Conservation (phyloP, 148 eudicot species). For the Heliamphora exappendiculata region DNA sequence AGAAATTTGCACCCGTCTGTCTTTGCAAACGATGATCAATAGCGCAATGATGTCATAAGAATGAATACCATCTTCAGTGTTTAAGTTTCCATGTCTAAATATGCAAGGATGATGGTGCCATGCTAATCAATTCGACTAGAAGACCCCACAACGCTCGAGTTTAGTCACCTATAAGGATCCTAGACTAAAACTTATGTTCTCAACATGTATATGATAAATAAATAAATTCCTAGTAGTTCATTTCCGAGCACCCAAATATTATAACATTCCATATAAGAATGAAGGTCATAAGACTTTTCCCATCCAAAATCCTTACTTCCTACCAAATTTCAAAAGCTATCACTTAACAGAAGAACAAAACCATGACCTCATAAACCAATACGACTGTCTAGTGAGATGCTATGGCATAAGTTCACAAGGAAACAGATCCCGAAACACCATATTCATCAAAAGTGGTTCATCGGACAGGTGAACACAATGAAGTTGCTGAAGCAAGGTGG, state of each 20-base stretch:
- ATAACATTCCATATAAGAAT: neutral
- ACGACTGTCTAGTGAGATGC: neutral
- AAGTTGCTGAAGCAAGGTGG: neutral
- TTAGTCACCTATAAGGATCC: neutral
- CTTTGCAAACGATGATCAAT: no score
- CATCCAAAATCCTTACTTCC: neutral
- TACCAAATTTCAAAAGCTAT: neutral
- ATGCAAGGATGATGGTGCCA: no score
- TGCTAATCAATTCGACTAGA: neutral
- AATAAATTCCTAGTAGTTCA: neutral
- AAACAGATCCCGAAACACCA: neutral
- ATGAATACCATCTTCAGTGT: no score
- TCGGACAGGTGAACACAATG: neutral
- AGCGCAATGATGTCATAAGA: no score
- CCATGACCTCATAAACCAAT: neutral
- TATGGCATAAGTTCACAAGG: neutral
- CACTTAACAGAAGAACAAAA: neutral
- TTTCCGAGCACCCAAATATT: neutral
- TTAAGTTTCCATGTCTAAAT: no score
- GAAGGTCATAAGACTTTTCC: neutral
- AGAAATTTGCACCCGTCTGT: no score
- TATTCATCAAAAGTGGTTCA: neutral
- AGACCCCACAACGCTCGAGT: neutral
- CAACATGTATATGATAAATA: neutral
- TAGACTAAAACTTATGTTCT: neutral